These are phyloP conservation scores for Dendryphion nanum DNA, from an alignment of 2,329 filamentous ascomycete species.

Conservation along the genomic window DNA sequence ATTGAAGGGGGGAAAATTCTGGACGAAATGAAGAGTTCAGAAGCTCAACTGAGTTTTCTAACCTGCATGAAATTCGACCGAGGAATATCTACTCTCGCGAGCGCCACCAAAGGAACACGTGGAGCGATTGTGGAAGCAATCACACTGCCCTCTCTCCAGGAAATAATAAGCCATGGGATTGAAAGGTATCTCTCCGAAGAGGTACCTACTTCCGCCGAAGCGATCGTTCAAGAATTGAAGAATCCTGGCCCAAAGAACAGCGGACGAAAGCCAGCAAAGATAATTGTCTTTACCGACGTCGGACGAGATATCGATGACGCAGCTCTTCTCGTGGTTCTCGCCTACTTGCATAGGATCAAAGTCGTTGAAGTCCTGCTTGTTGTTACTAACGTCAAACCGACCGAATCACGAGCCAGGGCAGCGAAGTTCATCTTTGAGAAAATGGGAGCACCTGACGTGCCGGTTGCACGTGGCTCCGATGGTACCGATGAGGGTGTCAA, in stretches of 20 bases:
- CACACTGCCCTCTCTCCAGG: no score
- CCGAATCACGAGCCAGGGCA: not conserved
- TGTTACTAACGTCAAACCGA: not conserved
- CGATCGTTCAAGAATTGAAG: not conserved
- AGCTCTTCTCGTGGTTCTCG: not conserved
- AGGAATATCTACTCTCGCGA: no score
- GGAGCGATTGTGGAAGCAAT: no score
- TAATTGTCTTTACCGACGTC: not conserved
- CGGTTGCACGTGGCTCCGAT: not conserved
- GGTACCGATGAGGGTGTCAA: not conserved
- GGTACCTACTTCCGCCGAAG: not conserved
- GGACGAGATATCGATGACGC: not conserved
- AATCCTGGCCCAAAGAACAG: not conserved
- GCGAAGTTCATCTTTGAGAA: not conserved
- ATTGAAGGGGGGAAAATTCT: no score
- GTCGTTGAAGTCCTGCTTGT: not conserved
- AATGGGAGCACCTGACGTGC: not conserved
- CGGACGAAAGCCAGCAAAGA: not conserved
- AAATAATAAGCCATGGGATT: no score
- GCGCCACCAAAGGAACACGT: no score
- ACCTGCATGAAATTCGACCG: no score
- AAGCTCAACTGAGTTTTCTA: no score
- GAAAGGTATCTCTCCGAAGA: no score
- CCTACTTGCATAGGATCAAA: not conserved
- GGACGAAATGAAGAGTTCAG: no score